A percentile compares a stretch with the other conserved stretches of the same genome.
These are phyloP conservation scores for Phytophthora pisi DNA, from an alignment of 352 stramenopile genomes.

Conservation along the genomic window DNA sequence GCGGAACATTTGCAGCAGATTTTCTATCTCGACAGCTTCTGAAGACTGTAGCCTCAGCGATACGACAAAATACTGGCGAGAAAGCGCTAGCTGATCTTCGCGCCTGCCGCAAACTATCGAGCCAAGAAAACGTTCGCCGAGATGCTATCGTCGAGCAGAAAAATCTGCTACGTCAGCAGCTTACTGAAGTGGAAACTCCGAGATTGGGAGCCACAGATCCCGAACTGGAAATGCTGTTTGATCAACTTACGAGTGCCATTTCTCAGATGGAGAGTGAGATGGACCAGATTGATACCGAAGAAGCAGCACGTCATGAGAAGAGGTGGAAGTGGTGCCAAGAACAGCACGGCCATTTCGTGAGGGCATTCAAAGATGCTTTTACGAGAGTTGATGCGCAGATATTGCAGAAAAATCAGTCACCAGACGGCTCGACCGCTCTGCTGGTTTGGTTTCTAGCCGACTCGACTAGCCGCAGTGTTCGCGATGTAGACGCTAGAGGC, in stretches of 20 bases:
- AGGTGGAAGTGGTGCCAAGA: conserved; percentile 33
- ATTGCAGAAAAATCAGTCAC: conserved; percentile 47
- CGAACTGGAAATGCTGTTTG: conserved; percentile 21
- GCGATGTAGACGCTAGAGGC: neutral
- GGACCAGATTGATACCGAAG: conserved; percentile 42
- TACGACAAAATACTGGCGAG: conserved; percentile 39
- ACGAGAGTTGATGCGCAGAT: conserved; percentile 47
- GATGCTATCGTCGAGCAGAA: conserved; percentile 39
- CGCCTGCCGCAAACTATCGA: conserved; percentile 18
- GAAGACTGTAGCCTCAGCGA: conserved; percentile 32
- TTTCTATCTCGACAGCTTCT: conserved; percentile 54
- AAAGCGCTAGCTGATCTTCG: conserved; percentile 31
- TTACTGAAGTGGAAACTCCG: conserved; percentile 31
- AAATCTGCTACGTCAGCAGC: conserved; percentile 35
- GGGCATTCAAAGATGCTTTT: conserved; percentile 47
- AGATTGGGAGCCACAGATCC: neutral
- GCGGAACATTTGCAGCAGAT: conserved; percentile 55
- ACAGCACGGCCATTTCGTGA: conserved; percentile 38
- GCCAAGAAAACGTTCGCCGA: conserved; percentile 31
- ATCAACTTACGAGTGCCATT: conserved; percentile 35
- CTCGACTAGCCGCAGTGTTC: neutral
- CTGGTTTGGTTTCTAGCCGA: conserved; percentile 57
- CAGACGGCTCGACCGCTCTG: conserved; percentile 58
- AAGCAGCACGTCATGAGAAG: conserved; percentile 24
- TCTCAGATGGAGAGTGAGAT: conserved; percentile 35